These are phyloP conservation scores for Lycium ferocissimum DNA, from an alignment of 257 asterid genomes.

Conservation along the genomic window DNA sequence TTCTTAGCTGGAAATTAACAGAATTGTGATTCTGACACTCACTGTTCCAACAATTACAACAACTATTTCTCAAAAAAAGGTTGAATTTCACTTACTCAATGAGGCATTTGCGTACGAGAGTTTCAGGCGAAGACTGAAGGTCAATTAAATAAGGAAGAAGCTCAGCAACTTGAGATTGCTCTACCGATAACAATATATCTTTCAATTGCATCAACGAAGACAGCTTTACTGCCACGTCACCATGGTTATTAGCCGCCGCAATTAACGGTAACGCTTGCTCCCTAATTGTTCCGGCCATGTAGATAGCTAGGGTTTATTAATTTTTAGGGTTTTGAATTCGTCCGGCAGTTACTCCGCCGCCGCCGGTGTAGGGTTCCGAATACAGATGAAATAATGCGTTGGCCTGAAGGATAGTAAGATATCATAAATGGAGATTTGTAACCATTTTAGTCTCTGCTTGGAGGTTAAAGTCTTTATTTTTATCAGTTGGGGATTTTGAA, in stretches of 20 bases:
- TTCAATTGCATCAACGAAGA: slow-evolving; percentile 86
- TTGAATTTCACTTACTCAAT: slow-evolving; percentile 52
- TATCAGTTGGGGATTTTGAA: slow-evolving; percentile 19
- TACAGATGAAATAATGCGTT: slow-evolving; percentile 7
- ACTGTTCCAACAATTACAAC: no score
- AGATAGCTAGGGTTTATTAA: slow-evolving; percentile 19
- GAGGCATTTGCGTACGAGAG: slow-evolving; percentile 79
- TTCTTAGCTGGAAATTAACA: no score
- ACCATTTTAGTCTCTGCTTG: background rate
- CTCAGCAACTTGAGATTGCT: slow-evolving; percentile 75
- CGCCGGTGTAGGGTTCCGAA: background rate
- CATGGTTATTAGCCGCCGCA: slow-evolving; percentile 91
- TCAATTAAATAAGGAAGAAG: slow-evolving; percentile 77
- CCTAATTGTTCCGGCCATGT: slow-evolving; percentile 67
- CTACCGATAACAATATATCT: slow-evolving; percentile 67
- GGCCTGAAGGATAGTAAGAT: background rate
- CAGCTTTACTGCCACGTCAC: slow-evolving; percentile 84
- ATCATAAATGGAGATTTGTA: background rate
- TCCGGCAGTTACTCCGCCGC: background rate
- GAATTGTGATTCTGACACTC: no score
- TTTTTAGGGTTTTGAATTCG: slow-evolving; percentile 61
- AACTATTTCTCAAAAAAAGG: no score
- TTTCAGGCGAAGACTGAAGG: slow-evolving; percentile 92
- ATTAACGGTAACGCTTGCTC: slow-evolving; percentile 87
- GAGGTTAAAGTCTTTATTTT: no score